Percentiles rank a stretch among this genome's conserved stretches.
These are phyloP conservation scores for Eucalyptus grandis DNA, from an alignment of 345 rosid species.

Conservation along the genomic window DNA sequence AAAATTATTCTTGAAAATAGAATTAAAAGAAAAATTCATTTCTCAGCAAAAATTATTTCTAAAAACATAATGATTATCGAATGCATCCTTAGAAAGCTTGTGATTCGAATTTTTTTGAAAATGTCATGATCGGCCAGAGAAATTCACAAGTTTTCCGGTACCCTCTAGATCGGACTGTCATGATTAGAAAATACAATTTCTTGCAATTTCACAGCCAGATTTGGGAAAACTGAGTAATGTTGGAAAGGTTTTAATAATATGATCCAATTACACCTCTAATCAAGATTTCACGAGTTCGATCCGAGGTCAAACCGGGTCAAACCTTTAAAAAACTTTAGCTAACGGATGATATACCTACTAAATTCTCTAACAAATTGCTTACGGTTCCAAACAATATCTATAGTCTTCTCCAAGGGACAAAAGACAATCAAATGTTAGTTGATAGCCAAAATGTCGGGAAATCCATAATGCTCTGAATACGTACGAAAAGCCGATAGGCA, in stretches of 20 bases:
- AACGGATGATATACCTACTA: not conserved
- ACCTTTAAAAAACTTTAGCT: not conserved
- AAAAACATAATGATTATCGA: fast-evolving
- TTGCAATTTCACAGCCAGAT: not conserved
- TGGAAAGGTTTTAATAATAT: not conserved
- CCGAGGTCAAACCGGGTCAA: not conserved
- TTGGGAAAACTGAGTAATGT: not conserved
- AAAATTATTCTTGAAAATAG: fast-evolving
- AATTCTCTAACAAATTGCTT: not conserved
- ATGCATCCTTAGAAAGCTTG: too few species aligned
- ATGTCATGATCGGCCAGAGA: fast-evolving
- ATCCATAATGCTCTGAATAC: not conserved
- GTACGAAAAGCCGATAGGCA: not conserved
- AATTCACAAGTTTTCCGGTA: not conserved
- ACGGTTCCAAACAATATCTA: not conserved
- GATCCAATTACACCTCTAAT: not conserved
- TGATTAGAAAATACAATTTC: not conserved
- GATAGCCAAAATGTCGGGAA: not conserved
- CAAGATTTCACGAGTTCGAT: not conserved
- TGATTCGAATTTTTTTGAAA: fast-evolving
- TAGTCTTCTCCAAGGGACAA: not conserved
- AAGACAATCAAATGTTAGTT: not conserved
- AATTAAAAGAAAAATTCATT: too few species aligned
- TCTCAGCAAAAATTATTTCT: fast-evolving
- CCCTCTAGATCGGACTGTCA: not conserved